Conservation (phyloP, 2,329 filamentous ascomycete species). For the Talaromyces sp. region DNA sequence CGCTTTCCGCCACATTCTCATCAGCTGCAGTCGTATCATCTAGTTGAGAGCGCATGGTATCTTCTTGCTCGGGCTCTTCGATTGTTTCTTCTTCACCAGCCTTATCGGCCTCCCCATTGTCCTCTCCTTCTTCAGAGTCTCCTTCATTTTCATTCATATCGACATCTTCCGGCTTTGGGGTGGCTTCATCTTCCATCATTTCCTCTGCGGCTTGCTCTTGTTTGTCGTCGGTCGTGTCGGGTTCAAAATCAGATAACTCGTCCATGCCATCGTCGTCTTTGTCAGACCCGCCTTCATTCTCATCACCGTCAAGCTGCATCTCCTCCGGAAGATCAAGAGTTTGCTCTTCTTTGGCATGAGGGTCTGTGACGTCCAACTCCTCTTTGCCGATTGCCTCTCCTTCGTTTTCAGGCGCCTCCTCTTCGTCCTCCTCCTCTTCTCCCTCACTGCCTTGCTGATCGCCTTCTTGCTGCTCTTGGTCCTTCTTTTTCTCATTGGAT, state of each 20-base stretch:
- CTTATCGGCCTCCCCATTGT: conserved; percentile 38
- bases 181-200: conserved; percentile 22
- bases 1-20: conserved; percentile 47
- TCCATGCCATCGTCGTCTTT: conserved; percentile 42
- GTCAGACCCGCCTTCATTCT: conserved; percentile 52
- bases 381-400: conserved; percentile 59
- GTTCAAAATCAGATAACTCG: conserved; percentile 41
- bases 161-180: conserved; percentile 27
- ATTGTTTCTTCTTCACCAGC: conserved; percentile 37
- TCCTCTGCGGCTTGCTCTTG: conserved; percentile 18
- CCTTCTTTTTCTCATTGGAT: conserved; percentile 52
- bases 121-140: conserved; percentile 18
- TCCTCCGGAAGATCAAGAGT: conserved; percentile 81
- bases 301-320: conserved; percentile 71
- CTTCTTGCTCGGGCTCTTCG: conserved; percentile 48
- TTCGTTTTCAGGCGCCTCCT: conserved; percentile 51
- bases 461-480: conserved; percentile 52
- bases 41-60: conserved; percentile 41
- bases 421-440: conserved; percentile 50
- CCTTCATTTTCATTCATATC: conserved; percentile 36
- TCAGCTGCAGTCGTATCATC: conserved; percentile 49
- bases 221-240: conserved; percentile 30
- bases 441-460: conserved; percentile 52
- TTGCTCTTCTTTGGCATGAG: conserved; percentile 75
- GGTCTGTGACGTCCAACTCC: conserved; percentile 61